Evolutionary conservation across 208 protist genomes (phyloP).

Genomic region (Trypanosoma rangeli): DNA sequence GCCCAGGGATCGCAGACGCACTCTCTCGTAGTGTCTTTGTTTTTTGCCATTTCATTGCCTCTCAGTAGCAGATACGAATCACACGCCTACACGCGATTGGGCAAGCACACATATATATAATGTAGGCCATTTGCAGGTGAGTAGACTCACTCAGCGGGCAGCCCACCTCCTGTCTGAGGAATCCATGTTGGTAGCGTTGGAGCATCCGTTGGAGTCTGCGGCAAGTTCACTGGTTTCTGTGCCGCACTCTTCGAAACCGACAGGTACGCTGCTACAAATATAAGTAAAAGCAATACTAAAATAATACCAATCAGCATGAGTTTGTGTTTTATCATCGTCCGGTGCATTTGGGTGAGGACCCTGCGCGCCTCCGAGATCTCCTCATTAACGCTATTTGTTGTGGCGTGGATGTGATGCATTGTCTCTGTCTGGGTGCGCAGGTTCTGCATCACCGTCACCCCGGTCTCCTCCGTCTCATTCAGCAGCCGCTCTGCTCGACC

Average conservation of each 20-base stretch:
- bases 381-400: conserved; percentile 65
- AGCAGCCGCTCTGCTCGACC: conserved; percentile 62
- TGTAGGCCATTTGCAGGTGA: background rate
- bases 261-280: conserved; percentile 67
- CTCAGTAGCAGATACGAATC: background rate
- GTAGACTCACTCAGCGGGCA: conserved; percentile 12
- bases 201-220: conserved; percentile 22
- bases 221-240: conserved; percentile 22
- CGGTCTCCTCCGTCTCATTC: conserved; percentile 64
- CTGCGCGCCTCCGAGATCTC: conserved; percentile 71
- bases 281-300: conserved; percentile 54
- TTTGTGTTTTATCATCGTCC: conserved; percentile 78
- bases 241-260: conserved; percentile 31
- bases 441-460: conserved; percentile 51
- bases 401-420: conserved; percentile 66
- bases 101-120: conserved; percentile 14
- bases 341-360: conserved; percentile 65
- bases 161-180: conserved; percentile 3
- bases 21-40: background rate
- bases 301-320: conserved; percentile 60
- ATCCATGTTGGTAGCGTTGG: conserved; percentile 5
- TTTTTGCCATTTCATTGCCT: background rate
- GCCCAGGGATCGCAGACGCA: background rate
- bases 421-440: conserved; percentile 68
- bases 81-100: background rate